Percentiles rank a stretch among this genome's conserved stretches.
Conservation (phyloP, 495 filamentous ascomycete genomes). For the Podospora australis region DNA sequence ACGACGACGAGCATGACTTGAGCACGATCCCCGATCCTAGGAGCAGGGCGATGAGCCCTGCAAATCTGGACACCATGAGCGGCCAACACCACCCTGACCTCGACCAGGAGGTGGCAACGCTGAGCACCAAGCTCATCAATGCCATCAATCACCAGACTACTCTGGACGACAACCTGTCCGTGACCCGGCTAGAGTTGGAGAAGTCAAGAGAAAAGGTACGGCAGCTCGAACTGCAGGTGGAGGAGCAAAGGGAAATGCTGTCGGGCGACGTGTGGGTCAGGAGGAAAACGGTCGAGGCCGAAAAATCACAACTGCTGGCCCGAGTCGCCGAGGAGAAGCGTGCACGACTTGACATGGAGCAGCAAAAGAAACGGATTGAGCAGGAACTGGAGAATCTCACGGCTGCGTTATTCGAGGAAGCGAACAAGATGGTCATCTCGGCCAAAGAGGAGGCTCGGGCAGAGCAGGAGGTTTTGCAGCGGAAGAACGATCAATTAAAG, state of each 20-base stretch:
- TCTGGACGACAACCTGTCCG: constrained; percentile 80
- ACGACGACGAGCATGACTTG: constrained; percentile 40
- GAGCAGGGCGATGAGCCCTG: constrained; percentile 34
- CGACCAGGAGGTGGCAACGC: constrained; percentile 77
- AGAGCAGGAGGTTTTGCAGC: constrained; percentile 30
- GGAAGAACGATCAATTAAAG: constrained; percentile 45
- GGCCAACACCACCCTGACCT: constrained; percentile 61
- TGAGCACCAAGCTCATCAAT: constrained; percentile 92
- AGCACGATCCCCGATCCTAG: constrained; percentile 46
- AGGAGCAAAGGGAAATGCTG: constrained; percentile 48
- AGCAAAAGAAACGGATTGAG: constrained; percentile 61
- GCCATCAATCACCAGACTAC: constrained; percentile 96
- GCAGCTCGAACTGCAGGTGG: constrained; percentile 54
- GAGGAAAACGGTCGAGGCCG: constrained; percentile 39
- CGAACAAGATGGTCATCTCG: constrained; percentile 90
- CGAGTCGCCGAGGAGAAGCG: constrained; percentile 58
- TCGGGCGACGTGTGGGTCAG: constrained; percentile 67
- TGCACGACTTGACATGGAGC: constrained; percentile 59
- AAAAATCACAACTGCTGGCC: constrained; percentile 34
- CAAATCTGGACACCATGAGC: constrained; percentile 16
- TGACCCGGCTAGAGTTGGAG: constrained; percentile 77
- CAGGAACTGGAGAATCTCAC: constrained; percentile 86
- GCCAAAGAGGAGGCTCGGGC: constrained; percentile 34
- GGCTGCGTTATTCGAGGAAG: constrained; percentile 87
- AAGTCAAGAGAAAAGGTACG: constrained; percentile 59